Percentiles rank a stretch among this genome's conserved stretches.
phyloP scores from a whole-genome alignment of 495 filamentous ascomycete species.

The Hypoxylon fragiforme region DNA sequence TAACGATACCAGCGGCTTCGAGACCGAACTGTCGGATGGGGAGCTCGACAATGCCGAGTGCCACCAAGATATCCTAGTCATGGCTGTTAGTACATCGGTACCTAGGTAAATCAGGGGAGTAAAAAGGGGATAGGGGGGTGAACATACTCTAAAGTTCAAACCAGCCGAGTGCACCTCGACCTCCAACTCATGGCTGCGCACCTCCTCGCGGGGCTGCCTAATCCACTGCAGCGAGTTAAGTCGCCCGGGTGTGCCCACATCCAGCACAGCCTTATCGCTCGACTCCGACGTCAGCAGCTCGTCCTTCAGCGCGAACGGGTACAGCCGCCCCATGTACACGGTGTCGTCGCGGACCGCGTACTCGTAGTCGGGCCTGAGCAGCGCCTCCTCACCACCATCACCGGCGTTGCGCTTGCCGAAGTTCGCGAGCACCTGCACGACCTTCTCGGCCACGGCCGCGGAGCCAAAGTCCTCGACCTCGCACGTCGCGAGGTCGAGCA shows the following conservation, averaged over 20 bases:
- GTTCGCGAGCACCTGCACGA: conserved; percentile 24
- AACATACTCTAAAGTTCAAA: conserved; percentile 47
- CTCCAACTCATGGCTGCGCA: conserved; percentile 37
- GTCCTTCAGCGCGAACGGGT: conserved; percentile 32
- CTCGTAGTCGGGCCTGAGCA: conserved; percentile 40
- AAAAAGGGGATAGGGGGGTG: not conserved
- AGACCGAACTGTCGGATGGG: conserved; percentile 27
- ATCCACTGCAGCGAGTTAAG: conserved; percentile 23
- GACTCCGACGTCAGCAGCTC: conserved; percentile 16
- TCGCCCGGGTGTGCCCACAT: conserved; percentile 19
- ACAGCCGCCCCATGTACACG: conserved; percentile 34
- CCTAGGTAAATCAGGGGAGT: too few relatives aligned
- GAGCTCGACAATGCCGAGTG: conserved; percentile 37
- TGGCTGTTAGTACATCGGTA: conserved; percentile 16
- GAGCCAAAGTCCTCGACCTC: conserved; percentile 43
- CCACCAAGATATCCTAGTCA: conserved; percentile 45
- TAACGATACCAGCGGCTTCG: conserved; percentile 48
- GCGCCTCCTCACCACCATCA: too few relatives aligned
- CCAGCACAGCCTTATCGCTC: conserved; percentile 11
- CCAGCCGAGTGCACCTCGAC: conserved; percentile 47
- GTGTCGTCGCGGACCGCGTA: conserved; percentile 36
- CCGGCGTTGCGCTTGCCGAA: conserved; percentile 25
- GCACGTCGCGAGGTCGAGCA: conserved; percentile 43
- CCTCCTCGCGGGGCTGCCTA: conserved; percentile 6
- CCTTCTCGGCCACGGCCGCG: not conserved